phyloP scores from a whole-genome alignment of 1,284 basidiomycete genomes.

The Schizophyllum amplum region DNA sequence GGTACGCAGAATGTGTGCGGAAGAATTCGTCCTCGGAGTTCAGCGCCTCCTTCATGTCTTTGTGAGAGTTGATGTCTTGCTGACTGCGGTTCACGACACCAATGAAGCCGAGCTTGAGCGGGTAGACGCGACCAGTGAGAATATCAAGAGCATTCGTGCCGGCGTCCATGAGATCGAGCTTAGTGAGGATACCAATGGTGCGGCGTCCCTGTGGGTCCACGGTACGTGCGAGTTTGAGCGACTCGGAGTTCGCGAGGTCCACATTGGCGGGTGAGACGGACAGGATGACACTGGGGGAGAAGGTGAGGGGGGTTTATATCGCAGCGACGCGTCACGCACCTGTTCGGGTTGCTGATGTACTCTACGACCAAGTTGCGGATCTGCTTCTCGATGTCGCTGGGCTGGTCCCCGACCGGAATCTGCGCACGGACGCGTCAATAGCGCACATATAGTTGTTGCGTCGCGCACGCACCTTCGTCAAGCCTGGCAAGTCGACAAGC shows the following conservation, averaged over 20 bases:
- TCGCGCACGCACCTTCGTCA: constrained; percentile 75
- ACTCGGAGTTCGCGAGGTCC: constrained; percentile 97
- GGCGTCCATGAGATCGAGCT: constrained; percentile 98
- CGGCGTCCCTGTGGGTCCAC: constrained; percentile 94
- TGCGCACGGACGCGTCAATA: constrained; percentile 21
- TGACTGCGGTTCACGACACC: constrained; percentile 97
- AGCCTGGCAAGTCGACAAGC: constrained; percentile 90
- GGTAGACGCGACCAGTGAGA: constrained; percentile 93
- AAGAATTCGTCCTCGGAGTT: constrained; percentile 92
- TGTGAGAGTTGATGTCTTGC: constrained; percentile 91
- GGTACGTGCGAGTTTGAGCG: constrained; percentile 90
- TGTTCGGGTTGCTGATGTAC: constrained; percentile 95
- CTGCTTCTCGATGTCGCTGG: constrained; percentile 93
- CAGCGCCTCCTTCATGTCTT: constrained; percentile 81
- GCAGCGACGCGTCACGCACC: constrained; percentile 38
- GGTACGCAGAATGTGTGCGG: constrained; percentile 81
- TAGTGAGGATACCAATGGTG: constrained; percentile 94
- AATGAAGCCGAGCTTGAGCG: constrained; percentile 96
- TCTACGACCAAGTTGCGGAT: constrained; percentile 92
- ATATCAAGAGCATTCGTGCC: constrained; percentile 97
- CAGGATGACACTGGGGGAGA: constrained; percentile 73
- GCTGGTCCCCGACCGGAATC: constrained; percentile 89
- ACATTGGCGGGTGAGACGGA: constrained; percentile 97
- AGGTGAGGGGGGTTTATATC: constrained; percentile 5
- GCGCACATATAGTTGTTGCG: constrained; percentile 1